Evolutionary conservation across 1,284 basidiomycete genomes (phyloP), one percentile per base, ranked within the genome.

Genomic region (Irpex sp.): DNA sequence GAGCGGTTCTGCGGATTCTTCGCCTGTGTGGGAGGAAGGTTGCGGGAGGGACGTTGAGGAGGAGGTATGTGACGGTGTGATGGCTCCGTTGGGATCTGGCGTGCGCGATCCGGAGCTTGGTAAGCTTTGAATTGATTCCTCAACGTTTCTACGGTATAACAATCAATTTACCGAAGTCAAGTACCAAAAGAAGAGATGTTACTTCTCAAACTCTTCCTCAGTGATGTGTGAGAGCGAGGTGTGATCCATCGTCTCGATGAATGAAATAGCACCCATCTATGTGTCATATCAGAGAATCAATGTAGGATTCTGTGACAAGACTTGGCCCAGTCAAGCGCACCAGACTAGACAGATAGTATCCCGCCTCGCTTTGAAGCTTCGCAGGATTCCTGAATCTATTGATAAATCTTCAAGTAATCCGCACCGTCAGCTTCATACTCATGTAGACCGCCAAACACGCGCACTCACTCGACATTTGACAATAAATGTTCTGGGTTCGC

Each of bases 221-320:
- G 92, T 89, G 66, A 98, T 97, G 71, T 93, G 91, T 11, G 94
- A 97, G 51, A 99, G 79, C 5, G 92, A 92, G 0, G 94, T 91
- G 67, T 96, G 93, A 75, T 98, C 97, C 93, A 99, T 96, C 0
- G 93, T 93, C 78, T 98, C 95, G 67, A 98, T 95, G 75, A 98
- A 98, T 1, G 94, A 91, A 36, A 98, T 93, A 3, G 96, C 93
- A 38, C 93, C 94, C 84, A 88, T 92, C 91, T 94, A 65, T 9
- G 31, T n/a, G 31, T 13, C 52, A 17, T 62, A 15, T 15, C 57
- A n/a, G 26, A 26, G 26, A 26, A 26, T 26, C 52, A 11, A 48
- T 36, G 7, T 8, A 26, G 49, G 8, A 52, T 26, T 4, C 19
- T n/a, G 7, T 0, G 48, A 40, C 48, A 5, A 57, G 4, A 13